These are phyloP conservation scores for Penicillium hordei DNA, from an alignment of 2,329 filamentous ascomycete genomes.

Conservation along the genomic window DNA sequence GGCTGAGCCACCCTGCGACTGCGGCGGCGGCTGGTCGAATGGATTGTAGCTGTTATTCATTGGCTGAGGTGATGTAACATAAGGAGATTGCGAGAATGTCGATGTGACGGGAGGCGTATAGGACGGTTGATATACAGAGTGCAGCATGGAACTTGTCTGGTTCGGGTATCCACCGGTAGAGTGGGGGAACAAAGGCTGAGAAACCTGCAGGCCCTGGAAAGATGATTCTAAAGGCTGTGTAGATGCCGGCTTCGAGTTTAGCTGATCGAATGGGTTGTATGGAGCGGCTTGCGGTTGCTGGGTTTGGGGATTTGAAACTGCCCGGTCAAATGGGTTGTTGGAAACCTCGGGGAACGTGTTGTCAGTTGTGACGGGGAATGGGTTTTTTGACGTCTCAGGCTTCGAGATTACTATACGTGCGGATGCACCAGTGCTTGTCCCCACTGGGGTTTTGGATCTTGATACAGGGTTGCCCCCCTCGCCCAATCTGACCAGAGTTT, in stretches of 20 bases:
- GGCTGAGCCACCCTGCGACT: constrained; percentile 28
- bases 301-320: constrained; percentile 36
- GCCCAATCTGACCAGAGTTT: constrained; percentile 78
- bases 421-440: constrained; percentile 21
- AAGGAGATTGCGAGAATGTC: constrained; percentile 36
- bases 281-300: constrained; percentile 29
- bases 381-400: constrained; percentile 43
- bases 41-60: constrained; percentile 42
- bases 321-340: constrained; percentile 67
- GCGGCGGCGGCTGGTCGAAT: constrained; percentile 42
- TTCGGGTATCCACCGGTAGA: constrained; percentile 64
- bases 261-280: constrained; percentile 69
- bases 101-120: constrained; percentile 46
- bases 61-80: constrained; percentile 37
- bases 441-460: constrained; percentile 57
- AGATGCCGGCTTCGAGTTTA: constrained; percentile 28
- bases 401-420: constrained; percentile 22
- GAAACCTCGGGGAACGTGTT: constrained; percentile 9
- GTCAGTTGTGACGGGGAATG: constrained; percentile 1
- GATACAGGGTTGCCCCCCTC: constrained; percentile 60
- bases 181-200: constrained; percentile 70
- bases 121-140: constrained; percentile 43
- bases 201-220: constrained; percentile 73
- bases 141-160: constrained; percentile 42
- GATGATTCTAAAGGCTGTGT: constrained; percentile 60